Percentiles rank a stretch among this genome's conserved stretches.
These are phyloP conservation scores for Silybum marianum DNA, from an alignment of 129 eudicot species.

Conservation along the genomic window DNA sequence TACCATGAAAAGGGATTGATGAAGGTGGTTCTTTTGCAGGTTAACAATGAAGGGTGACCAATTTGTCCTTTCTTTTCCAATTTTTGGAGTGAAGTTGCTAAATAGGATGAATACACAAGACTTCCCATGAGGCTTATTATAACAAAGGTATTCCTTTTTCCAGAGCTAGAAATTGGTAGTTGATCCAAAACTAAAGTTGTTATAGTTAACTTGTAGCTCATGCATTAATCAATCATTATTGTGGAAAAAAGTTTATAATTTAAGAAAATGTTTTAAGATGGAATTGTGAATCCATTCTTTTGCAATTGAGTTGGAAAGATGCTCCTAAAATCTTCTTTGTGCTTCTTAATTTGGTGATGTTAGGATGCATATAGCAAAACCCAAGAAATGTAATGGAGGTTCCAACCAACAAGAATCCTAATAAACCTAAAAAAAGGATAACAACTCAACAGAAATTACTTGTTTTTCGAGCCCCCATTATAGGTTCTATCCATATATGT, in stretches of 20 bases:
- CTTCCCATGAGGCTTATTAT: conserved; percentile 39
- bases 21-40: conserved; percentile 26
- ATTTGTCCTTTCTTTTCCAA: conserved; percentile 20
- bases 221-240: conserved; percentile 9
- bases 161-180: conserved; percentile 15
- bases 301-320: conserved; percentile 14
- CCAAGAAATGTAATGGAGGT: neutral
- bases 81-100: conserved; percentile 29
- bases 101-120: conserved; percentile 33
- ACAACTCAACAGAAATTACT: too few species aligned
- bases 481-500: too few species aligned
- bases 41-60: conserved; percentile 15
- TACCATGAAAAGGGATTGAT: conserved; percentile 1
- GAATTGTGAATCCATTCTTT: neutral
- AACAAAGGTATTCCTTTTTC: conserved; percentile 24
- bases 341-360: neutral
- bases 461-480: too few species aligned
- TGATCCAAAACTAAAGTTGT: conserved; percentile 14
- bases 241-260: neutral
- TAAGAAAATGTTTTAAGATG: neutral
- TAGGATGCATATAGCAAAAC: neutral
- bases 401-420: too few species aligned
- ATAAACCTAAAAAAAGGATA: too few species aligned
- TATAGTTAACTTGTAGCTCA: conserved; percentile 28
- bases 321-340: neutral